Evolutionary conservation across 129 eudicot species (phyloP).

Genomic region (Saposhnikovia divaricata): DNA sequence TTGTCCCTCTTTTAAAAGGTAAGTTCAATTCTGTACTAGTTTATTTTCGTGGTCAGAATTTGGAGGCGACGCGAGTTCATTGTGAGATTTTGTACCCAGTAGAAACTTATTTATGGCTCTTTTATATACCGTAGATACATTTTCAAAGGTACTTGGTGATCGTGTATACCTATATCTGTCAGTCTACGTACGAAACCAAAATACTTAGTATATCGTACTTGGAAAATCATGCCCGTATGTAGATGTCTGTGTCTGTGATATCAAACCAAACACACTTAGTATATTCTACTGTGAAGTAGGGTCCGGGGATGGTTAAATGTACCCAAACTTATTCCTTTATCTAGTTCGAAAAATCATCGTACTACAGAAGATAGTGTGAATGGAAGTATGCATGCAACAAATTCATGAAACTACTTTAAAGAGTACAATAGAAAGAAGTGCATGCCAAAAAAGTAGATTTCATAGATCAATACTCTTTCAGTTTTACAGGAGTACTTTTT

Average conservation of each 20-base stretch:
- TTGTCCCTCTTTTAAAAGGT: constrained; percentile 37
- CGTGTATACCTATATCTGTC: background rate
- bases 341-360: no score
- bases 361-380: no score
- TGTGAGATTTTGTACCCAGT: background rate
- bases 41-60: background rate
- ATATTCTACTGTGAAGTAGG: background rate
- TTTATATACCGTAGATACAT: background rate
- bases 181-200: background rate
- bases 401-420: no score
- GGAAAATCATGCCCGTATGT: background rate
- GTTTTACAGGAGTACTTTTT: background rate
- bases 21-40: constrained; percentile 3
- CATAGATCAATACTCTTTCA: background rate
- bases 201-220: background rate
- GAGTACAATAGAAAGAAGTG: background rate
- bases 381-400: background rate
- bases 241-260: no score
- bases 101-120: background rate
- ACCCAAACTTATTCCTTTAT: background rate
- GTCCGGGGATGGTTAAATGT: no score
- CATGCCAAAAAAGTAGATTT: background rate
- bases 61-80: background rate
- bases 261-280: background rate
- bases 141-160: background rate